Percentiles rank a stretch among this genome's conserved stretches.
Conservation (phyloP, 2,329 filamentous ascomycete genomes). For the Xylariaceae sp. region DNA sequence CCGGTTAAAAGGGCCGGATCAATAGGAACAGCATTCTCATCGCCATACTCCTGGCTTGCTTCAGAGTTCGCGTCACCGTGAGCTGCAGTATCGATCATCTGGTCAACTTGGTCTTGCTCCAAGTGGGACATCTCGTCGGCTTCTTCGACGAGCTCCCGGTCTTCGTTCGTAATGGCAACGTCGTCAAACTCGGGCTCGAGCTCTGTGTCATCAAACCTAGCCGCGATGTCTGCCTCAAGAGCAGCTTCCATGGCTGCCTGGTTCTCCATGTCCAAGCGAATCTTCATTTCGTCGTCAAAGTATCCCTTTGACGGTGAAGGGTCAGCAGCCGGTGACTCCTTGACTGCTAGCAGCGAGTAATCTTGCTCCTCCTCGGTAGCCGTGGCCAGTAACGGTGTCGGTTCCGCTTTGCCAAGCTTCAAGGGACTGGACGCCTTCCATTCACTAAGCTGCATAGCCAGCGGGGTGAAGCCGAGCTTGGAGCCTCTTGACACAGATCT, state of each 20-base stretch:
- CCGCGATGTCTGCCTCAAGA: constrained; percentile 26
- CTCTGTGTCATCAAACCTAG: constrained; percentile 26
- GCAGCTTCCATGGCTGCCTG: constrained; percentile 24
- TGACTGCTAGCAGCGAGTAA: constrained; percentile 18
- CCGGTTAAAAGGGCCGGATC: constrained; percentile 37
- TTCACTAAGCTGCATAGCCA: constrained; percentile 52
- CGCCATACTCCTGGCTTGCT: constrained; percentile 57
- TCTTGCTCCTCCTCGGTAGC: constrained; percentile 15
- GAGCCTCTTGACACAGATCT: constrained; percentile 22
- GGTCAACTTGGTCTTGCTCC: constrained; percentile 34
- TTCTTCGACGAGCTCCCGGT: constrained; percentile 49
- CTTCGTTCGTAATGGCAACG: constrained; percentile 44
- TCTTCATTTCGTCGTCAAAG: constrained; percentile 56
- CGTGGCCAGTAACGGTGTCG: constrained; percentile 17
- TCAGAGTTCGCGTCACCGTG: constrained; percentile 48
- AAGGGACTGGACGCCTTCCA: constrained; percentile 56
- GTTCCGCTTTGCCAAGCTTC: constrained; percentile 26
- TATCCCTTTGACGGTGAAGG: constrained; percentile 39
- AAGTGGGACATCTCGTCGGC: constrained; percentile 53
- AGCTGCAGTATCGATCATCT: constrained; percentile 23
- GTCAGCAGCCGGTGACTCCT: constrained; percentile 17
- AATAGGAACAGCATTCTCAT: constrained; percentile 55
- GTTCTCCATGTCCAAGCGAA: constrained; percentile 27
- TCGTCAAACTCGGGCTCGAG: constrained; percentile 41
- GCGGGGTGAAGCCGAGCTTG: constrained; percentile 53